Evolutionary conservation across 176 grass and related monocot species (phyloP).

Genomic region (Aegilops bicornis): DNA sequence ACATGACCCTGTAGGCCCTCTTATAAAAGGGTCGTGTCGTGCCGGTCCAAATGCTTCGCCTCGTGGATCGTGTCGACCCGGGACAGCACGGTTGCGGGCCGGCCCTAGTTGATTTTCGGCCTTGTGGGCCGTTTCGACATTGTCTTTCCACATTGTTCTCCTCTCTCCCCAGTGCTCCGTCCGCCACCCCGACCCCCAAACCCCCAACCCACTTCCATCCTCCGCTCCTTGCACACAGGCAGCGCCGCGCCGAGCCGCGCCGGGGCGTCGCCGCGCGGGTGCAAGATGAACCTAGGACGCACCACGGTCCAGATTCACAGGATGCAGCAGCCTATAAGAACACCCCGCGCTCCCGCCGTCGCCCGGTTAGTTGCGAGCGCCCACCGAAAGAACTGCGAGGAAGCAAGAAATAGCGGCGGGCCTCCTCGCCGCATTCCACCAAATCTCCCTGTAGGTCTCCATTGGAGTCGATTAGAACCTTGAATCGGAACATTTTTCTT

Average conservation of each 20-base stretch:
- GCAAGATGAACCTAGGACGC: background rate
- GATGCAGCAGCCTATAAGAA: constrained; percentile 7
- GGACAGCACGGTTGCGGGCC: too few relatives aligned
- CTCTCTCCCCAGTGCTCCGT: background rate
- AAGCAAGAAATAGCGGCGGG: background rate
- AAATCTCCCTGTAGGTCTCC: background rate
- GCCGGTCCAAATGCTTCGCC: too few relatives aligned
- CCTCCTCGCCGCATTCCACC: background rate
- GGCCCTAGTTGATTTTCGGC: too few relatives aligned
- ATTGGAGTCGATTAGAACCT: background rate
- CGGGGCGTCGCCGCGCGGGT: background rate
- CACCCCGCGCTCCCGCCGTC: background rate
- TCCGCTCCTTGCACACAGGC: background rate
- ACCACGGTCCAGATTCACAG: background rate
- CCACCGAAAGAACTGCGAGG: constrained; percentile 4
- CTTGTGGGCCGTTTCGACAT: background rate
- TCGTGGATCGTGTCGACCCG: too few relatives aligned
- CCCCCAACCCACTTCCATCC: background rate
- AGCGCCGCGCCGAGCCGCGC: background rate
- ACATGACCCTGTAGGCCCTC: too few relatives aligned
- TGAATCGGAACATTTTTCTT: background rate
- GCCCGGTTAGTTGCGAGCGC: background rate
- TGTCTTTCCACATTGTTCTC: background rate
- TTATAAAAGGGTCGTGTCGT: too few relatives aligned
- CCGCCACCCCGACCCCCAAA: background rate